Evolutionary conservation across 768 basidiomycete species (phyloP).

Genomic region (Lentinula edodes): DNA sequence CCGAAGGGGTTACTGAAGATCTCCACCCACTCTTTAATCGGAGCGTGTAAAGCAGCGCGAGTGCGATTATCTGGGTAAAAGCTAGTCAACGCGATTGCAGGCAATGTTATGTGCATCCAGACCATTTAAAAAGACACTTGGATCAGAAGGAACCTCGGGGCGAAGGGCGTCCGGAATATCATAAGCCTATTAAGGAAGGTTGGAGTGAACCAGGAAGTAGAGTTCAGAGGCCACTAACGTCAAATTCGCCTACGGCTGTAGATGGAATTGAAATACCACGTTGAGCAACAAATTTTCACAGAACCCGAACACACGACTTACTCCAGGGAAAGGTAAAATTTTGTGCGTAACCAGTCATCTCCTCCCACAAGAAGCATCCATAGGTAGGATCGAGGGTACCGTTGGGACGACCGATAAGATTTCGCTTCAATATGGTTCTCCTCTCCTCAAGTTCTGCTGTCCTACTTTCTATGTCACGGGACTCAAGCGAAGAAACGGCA

Average conservation of each 20-base stretch:
- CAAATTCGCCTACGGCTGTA: not conserved
- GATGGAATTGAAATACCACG: not conserved
- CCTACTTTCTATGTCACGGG: not conserved
- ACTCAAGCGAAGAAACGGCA: not conserved
- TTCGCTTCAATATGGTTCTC: conserved; percentile 36
- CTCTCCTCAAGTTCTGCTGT: conserved; percentile 16
- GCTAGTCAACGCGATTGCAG: too few relatives aligned
- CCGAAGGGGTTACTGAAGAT: conserved; percentile 18
- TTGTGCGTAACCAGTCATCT: conserved; percentile 64
- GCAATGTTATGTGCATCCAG: conserved; percentile 4
- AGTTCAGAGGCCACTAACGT: not conserved
- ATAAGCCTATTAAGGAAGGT: conserved; percentile 12
- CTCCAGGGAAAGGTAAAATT: conserved; percentile 67
- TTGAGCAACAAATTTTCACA: not conserved
- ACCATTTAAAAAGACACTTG: conserved; percentile 39
- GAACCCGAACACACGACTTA: conserved; percentile 11
- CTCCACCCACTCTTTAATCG: conserved; percentile 30
- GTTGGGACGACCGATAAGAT: conserved; percentile 34
- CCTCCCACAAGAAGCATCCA: conserved; percentile 24
- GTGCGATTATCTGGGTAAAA: conserved; percentile 18
- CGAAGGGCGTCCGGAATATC: conserved; percentile 31
- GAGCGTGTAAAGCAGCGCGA: conserved; percentile 40
- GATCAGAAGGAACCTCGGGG: conserved; percentile 27
- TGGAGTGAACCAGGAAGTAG: not conserved
- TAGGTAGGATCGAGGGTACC: not conserved